Conservation (phyloP, 805 yeast genomes). For the Grigorovia humatica region DNA sequence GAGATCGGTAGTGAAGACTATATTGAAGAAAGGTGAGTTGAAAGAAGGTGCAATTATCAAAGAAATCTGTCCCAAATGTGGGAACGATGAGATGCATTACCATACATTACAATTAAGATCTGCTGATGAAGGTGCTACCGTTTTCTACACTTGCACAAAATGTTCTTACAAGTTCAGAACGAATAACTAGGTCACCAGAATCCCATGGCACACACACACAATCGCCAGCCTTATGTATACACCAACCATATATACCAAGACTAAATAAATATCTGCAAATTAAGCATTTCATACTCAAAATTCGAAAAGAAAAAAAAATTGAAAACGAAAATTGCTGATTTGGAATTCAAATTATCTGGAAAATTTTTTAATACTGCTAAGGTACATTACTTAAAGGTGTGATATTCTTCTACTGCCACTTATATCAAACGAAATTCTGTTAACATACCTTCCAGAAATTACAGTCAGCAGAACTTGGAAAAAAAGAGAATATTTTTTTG, state of each 20-base stretch:
- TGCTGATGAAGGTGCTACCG: conserved; percentile 99
- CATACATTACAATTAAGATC: conserved; percentile 94
- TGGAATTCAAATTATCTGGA: background rate
- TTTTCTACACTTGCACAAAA: conserved; percentile 87
- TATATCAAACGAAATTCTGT: too few relatives aligned
- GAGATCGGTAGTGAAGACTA: conserved; percentile 83
- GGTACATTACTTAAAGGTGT: background rate
- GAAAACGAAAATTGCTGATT: background rate
- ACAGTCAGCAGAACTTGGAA: too few relatives aligned
- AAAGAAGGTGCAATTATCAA: conserved; percentile 95
- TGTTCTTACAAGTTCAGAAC: conserved; percentile 94
- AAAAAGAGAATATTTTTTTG: too few relatives aligned
- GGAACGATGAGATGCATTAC: conserved; percentile 95
- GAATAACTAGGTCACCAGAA: conserved; percentile 45
- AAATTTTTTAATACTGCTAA: background rate
- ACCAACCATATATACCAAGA: background rate
- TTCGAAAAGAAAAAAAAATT: background rate
- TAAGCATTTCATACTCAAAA: background rate
- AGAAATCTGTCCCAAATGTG: conserved; percentile 98
- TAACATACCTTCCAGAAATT: too few relatives aligned
- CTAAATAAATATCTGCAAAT: background rate
- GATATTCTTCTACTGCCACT: background rate
- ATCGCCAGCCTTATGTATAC: too few relatives aligned
- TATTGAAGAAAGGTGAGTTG: conserved; percentile 61
- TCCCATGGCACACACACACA: too few relatives aligned